A percentile compares a stretch with the other conserved stretches of the same genome.
Evolutionary conservation across 495 filamentous ascomycete species (phyloP).

Genomic region (Jackrogersella multiformis): DNA sequence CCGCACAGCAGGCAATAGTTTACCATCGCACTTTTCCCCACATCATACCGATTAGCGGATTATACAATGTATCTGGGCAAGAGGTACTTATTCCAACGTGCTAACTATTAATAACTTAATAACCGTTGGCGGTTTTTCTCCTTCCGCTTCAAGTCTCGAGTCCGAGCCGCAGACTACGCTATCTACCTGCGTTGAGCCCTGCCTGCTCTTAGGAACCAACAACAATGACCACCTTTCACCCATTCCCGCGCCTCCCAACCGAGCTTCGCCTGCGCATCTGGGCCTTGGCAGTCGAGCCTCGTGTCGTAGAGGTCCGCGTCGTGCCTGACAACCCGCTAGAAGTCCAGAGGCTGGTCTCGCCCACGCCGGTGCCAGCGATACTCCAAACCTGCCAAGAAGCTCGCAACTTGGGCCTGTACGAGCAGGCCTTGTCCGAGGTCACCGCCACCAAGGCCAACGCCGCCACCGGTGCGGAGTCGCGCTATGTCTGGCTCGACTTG

Average conservation of each 20-base stretch:
- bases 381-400: constrained; percentile 42
- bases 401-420: constrained; percentile 27
- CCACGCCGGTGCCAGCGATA: constrained; percentile 36
- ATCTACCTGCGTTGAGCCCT: not conserved
- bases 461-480: constrained; percentile 15
- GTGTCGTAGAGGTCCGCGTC: constrained; percentile 35
- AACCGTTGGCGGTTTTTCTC: not conserved
- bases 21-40: not conserved
- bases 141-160: not conserved
- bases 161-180: not conserved
- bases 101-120: not conserved
- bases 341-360: constrained; percentile 26
- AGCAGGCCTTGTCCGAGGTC: constrained; percentile 24
- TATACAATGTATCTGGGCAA: not conserved
- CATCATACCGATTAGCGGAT: not conserved
- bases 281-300: constrained; percentile 35
- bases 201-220: constrained; percentile 3
- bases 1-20: not conserved
- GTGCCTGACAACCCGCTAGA: not conserved
- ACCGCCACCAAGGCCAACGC: not conserved
- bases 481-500: constrained; percentile 43
- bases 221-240: constrained; percentile 29
- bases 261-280: constrained; percentile 39
- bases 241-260: constrained; percentile 31
- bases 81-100: not conserved